Evolutionary conservation across 1,284 basidiomycete genomes (phyloP).

Genomic region (Fomitiporia mediterranea): DNA sequence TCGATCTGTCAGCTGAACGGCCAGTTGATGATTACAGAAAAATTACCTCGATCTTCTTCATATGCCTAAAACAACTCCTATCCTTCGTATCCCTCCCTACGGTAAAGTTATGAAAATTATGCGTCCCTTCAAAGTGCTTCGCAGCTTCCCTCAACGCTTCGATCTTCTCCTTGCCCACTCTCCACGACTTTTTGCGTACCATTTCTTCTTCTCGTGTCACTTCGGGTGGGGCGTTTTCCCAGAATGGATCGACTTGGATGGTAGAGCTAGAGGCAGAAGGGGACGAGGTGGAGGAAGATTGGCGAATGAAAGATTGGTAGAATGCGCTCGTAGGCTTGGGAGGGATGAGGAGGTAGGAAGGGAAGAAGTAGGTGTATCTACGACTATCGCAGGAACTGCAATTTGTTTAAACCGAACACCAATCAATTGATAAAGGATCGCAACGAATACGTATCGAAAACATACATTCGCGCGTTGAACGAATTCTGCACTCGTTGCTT

Average conservation of each 20-base stretch:
- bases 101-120: slow-evolving; percentile 99
- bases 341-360: slow-evolving; percentile 90
- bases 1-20: background rate
- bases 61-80: slow-evolving; percentile 74
- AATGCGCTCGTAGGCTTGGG: slow-evolving; percentile 77
- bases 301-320: slow-evolving; percentile 41
- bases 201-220: slow-evolving; percentile 51
- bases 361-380: slow-evolving; percentile 96
- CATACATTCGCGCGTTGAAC: slow-evolving; percentile 87
- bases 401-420: background rate
- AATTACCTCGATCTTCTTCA: slow-evolving; percentile 82
- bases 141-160: slow-evolving; percentile 53
- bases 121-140: slow-evolving; percentile 71
- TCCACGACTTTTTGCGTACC: slow-evolving; percentile 61
- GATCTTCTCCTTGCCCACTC: slow-evolving; percentile 52
- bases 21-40: too few species aligned
- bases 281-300: slow-evolving; percentile 23
- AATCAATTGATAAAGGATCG: slow-evolving; percentile 18
- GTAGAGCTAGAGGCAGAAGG: slow-evolving; percentile 3
- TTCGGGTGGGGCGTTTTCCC: slow-evolving; percentile 37
- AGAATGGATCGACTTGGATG: slow-evolving; percentile 38
- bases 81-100: slow-evolving; percentile 84
- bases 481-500: slow-evolving; percentile 81
- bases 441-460: slow-evolving; percentile 21
- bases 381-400: slow-evolving; percentile 84